A percentile compares a stretch with the other conserved stretches of the same genome.
Conservation (phyloP, 805 yeast genomes). For the Teunomyces panamensis region DNA sequence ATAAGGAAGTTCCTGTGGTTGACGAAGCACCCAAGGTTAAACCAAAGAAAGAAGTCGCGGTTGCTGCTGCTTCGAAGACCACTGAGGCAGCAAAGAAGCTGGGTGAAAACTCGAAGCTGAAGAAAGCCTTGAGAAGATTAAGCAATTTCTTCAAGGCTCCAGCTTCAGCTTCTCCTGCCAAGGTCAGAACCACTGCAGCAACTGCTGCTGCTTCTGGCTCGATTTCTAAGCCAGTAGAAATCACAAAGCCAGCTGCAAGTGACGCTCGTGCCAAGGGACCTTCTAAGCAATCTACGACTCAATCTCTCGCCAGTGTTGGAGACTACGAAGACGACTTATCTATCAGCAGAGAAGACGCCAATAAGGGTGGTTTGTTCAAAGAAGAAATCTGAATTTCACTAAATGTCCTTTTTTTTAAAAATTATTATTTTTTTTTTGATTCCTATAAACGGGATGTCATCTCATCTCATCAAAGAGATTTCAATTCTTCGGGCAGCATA, state of each 20-base stretch:
- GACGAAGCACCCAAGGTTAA: slow-evolving; percentile 9
- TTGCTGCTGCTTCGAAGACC: slow-evolving; percentile 7
- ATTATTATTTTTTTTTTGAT: not conserved
- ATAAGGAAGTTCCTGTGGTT: slow-evolving; percentile 10
- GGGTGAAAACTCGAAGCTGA: slow-evolving; percentile 8
- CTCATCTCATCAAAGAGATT: not conserved
- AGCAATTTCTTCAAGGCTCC: slow-evolving; percentile 14
- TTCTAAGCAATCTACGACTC: slow-evolving; percentile 3
- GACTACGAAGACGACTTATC: slow-evolving; percentile 29
- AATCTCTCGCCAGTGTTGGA: slow-evolving; percentile 7
- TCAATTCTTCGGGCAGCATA: slow-evolving; percentile 1
- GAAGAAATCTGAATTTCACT: slow-evolving; percentile 32
- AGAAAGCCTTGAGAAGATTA: slow-evolving; percentile 17
- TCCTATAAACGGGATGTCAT: slow-evolving; percentile 1
- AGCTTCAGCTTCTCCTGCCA: slow-evolving; percentile 7
- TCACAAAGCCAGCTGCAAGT: not conserved
- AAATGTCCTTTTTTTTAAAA: not conserved
- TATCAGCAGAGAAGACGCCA: slow-evolving; percentile 19
- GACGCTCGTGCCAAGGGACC: slow-evolving; percentile 1
- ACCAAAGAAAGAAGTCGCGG: slow-evolving; percentile 6
- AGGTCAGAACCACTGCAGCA: not conserved
- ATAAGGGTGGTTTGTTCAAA: slow-evolving; percentile 38
- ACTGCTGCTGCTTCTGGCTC: not conserved
- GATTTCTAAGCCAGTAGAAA: slow-evolving; percentile 1
- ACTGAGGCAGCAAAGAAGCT: slow-evolving; percentile 3